Percentiles rank a stretch among this genome's conserved stretches.
Evolutionary conservation across 108 stramenopile species (phyloP).

Genomic region (Skeletonema grethae): DNA sequence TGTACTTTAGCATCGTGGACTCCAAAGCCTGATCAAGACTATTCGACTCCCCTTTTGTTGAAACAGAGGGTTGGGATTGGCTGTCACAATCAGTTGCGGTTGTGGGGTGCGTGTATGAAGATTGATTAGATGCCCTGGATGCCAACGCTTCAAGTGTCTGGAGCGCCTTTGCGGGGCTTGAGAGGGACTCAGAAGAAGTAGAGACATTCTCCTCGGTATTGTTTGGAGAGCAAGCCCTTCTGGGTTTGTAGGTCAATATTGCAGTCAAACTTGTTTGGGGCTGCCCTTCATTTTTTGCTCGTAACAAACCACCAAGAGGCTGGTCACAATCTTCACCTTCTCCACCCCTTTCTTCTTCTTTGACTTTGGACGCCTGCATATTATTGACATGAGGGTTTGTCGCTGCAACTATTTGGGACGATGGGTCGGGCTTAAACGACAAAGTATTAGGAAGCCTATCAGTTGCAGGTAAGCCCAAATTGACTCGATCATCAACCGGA

Average conservation of each 20-base stretch:
- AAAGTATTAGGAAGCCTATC: neutral
- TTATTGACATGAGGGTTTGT: neutral
- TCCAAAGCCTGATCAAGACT: neutral
- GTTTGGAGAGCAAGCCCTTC: neutral
- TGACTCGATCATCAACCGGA: neutral
- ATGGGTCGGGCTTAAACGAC: neutral
- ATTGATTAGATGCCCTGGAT: neutral
- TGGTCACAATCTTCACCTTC: neutral
- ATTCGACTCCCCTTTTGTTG: neutral
- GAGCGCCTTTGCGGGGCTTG: neutral
- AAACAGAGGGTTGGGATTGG: neutral
- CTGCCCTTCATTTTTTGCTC: neutral
- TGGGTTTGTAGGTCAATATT: neutral
- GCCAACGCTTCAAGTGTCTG: neutral
- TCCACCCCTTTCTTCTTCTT: neutral
- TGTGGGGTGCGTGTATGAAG: neutral
- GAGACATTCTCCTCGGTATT: neutral
- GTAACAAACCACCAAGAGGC: neutral
- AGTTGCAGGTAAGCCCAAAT: neutral
- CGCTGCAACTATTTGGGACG: neutral
- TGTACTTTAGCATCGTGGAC: neutral
- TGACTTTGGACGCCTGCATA: neutral
- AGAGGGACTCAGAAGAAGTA: neutral
- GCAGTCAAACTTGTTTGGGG: neutral
- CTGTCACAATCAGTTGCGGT: neutral